Percentiles rank a stretch among this genome's conserved stretches.
Conservation (phyloP, 495 filamentous ascomycete species). For the Viridothelium virens region DNA sequence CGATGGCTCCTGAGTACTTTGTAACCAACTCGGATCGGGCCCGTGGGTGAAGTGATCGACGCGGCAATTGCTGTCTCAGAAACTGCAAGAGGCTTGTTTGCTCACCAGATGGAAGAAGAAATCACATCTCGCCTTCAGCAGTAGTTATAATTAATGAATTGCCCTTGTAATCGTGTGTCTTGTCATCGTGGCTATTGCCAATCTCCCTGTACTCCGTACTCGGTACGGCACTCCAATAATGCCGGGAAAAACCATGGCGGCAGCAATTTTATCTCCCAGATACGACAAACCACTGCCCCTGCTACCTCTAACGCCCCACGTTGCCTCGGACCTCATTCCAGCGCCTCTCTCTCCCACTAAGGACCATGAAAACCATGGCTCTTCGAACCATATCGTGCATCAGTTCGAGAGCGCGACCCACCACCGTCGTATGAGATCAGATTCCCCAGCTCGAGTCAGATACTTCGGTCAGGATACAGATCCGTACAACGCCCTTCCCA, state of each 20-base stretch:
- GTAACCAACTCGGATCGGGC: not conserved
- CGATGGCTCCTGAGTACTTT: not conserved
- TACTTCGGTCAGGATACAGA: not conserved
- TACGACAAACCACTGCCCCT: conserved; percentile 9
- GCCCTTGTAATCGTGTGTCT: not conserved
- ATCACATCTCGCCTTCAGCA: not conserved
- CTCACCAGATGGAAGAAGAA: conserved; percentile 3
- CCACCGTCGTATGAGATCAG: conserved; percentile 3
- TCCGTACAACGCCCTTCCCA: not conserved
- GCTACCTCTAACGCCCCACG: not conserved
- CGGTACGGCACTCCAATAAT: not conserved
- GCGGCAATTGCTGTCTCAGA: conserved; percentile 10
- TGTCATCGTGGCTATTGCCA: not conserved
- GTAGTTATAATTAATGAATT: not conserved
- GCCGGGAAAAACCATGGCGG: not conserved
- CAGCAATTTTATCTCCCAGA: conserved; percentile 3
- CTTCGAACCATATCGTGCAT: conserved; percentile 7
- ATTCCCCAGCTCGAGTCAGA: not conserved
- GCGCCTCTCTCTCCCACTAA: conserved; percentile 3
- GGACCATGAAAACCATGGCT: not conserved
- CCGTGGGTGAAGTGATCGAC: not conserved
- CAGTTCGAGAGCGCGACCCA: not conserved
- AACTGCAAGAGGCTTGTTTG: not conserved
- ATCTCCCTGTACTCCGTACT: not conserved
- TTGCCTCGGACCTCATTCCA: not conserved